Percentiles rank a stretch among this genome's conserved stretches.
Evolutionary conservation across 257 asterid genomes (phyloP).

Genomic region (Solanum tarapatanum): DNA sequence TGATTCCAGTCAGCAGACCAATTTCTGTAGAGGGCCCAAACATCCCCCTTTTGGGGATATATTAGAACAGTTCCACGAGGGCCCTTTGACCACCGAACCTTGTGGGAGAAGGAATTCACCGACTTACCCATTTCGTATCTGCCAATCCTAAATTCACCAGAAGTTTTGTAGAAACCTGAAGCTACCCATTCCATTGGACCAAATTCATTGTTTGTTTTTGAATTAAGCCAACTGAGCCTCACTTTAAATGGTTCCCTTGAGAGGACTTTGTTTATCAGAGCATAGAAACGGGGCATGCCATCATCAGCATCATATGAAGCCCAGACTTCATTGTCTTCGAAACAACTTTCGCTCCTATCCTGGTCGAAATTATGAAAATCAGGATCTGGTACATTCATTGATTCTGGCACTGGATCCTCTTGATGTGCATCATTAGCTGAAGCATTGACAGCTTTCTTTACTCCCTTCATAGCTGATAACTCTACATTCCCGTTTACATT

Average conservation of each 20-base stretch:
- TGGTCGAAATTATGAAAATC: slow-evolving; percentile 25
- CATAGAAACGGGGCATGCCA: slow-evolving; percentile 28
- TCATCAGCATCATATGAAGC: slow-evolving; percentile 25
- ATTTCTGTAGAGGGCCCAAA: slow-evolving; percentile 19
- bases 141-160: slow-evolving; percentile 22
- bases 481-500: slow-evolving; percentile 25
- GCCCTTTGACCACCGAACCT: slow-evolving; percentile 19
- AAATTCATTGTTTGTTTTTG: slow-evolving; percentile 18
- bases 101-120: slow-evolving; percentile 21
- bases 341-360: slow-evolving; percentile 15
- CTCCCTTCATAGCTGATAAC: slow-evolving; percentile 16
- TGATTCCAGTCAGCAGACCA: slow-evolving; percentile 23
- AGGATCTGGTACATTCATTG: slow-evolving; percentile 67
- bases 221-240: slow-evolving; percentile 24
- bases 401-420: slow-evolving; percentile 10
- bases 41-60: slow-evolving; percentile 15
- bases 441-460: slow-evolving; percentile 5
- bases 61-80: slow-evolving; percentile 14
- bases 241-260: slow-evolving; percentile 17
- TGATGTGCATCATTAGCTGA: slow-evolving; percentile 15
- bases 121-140: slow-evolving; percentile 5
- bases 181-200: slow-evolving; percentile 17
- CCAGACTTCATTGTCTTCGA: slow-evolving; percentile 21
- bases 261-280: slow-evolving; percentile 14
- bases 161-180: slow-evolving; percentile 21